Percentiles rank a stretch among this genome's conserved stretches.
Conservation (phyloP, 805 yeast species). For the Ogataea trehaloabstinens region DNA sequence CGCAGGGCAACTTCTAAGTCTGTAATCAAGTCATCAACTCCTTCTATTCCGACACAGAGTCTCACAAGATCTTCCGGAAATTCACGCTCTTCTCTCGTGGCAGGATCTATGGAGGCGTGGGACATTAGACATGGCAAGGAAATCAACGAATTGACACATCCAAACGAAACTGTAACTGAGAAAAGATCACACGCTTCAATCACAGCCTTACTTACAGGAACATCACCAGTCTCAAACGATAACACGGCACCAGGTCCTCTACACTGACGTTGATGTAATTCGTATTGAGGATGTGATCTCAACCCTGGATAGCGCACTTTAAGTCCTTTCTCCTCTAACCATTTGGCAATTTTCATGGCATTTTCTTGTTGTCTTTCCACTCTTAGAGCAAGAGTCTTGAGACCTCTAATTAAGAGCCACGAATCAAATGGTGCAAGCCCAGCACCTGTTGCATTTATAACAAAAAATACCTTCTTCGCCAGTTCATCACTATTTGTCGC, state of each 20-base stretch:
- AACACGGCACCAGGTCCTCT: conserved; percentile 88
- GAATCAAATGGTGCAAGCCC: conserved; percentile 92
- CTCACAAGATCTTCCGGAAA: conserved; percentile 92
- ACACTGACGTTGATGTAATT: conserved; percentile 71
- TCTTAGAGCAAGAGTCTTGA: conserved; percentile 83
- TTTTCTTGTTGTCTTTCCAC: conserved; percentile 85
- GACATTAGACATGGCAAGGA: conserved; percentile 96
- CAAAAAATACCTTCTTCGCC: conserved; percentile 68
- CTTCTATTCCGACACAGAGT: conserved; percentile 89
- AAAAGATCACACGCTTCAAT: conserved; percentile 75
- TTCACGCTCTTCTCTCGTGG: conserved; percentile 81
- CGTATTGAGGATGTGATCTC: conserved; percentile 76
- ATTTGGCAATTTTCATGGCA: conserved; percentile 71
- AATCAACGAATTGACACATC: conserved; percentile 88
- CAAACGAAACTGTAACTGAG: conserved; percentile 90
- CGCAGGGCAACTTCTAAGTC: conserved; percentile 73
- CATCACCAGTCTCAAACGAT: conserved; percentile 82
- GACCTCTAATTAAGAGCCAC: conserved; percentile 85
- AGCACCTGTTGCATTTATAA: conserved; percentile 86
- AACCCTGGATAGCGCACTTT: conserved; percentile 86
- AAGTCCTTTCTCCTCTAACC: conserved; percentile 64
- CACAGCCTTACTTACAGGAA: conserved; percentile 62
- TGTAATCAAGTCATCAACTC: conserved; percentile 72
- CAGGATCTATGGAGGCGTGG: conserved; percentile 92
- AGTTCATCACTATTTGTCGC: conserved; percentile 65